A percentile compares a stretch with the other conserved stretches of the same genome.
Evolutionary conservation across 75 land plant genomes (phyloP).

Genomic region (Pinus tabuliformis): DNA sequence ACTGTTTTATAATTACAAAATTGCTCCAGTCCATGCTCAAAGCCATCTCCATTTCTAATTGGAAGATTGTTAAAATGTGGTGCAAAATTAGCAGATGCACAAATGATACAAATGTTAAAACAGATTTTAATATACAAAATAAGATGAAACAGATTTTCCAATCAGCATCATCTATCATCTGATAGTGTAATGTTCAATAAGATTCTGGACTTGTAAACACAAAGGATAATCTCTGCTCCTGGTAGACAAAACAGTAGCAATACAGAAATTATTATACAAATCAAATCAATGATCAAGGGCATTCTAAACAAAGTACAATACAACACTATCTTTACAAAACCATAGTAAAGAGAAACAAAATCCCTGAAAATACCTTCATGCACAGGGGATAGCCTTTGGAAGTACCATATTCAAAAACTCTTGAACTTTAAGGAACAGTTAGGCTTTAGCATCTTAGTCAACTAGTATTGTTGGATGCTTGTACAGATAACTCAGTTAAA

Average conservation of each 20-base stretch:
- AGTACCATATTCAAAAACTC: background rate
- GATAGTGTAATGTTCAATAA: background rate
- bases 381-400: background rate
- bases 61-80: too few relatives aligned
- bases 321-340: background rate
- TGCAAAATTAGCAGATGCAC: too few relatives aligned
- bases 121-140: background rate
- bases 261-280: background rate
- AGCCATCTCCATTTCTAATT: too few relatives aligned
- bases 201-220: background rate
- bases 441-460: background rate
- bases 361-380: background rate
- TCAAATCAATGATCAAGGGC: too few relatives aligned
- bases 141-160: background rate
- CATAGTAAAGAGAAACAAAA: background rate
- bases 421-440: background rate
- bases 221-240: background rate
- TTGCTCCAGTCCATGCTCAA: too few relatives aligned
- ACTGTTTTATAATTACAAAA: too few relatives aligned
- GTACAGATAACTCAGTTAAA: conserved; percentile 1
- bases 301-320: background rate
- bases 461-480: background rate
- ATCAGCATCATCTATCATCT: background rate
- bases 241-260: background rate
- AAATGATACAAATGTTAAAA: too few relatives aligned